Evolutionary conservation across 305 asterid species (phyloP).

Genomic region (Andrographis paniculata): DNA sequence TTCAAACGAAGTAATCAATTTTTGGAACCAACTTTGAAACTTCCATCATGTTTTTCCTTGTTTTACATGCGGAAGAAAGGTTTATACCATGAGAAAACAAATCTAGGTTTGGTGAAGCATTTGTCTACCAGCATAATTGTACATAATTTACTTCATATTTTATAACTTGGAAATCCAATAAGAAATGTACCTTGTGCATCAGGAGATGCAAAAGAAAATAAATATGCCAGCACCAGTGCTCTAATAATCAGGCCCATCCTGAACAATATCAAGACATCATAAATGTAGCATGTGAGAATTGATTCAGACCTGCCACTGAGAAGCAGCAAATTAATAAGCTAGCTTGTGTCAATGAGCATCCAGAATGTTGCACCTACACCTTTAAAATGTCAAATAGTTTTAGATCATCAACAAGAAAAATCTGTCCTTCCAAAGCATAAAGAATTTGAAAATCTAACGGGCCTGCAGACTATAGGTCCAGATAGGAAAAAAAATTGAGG

Average conservation of each 20-base stretch:
- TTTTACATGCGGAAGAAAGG: neutral
- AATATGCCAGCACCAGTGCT: constrained; percentile 15
- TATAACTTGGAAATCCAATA: neutral
- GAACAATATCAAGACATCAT: constrained; percentile 21
- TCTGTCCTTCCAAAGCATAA: no score
- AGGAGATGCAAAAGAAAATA: constrained; percentile 25
- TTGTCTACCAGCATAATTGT: neutral
- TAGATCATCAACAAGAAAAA: no score
- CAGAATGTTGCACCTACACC: constrained; percentile 1
- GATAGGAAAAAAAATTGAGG: no score
- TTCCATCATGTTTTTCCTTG: no score
- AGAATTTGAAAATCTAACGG: no score
- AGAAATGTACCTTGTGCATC: constrained; percentile 32
- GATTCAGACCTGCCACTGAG: constrained; percentile 17
- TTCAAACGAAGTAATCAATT: no score
- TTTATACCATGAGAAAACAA: neutral
- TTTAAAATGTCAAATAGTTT: no score
- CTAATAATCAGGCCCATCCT: constrained; percentile 26
- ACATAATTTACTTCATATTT: neutral
- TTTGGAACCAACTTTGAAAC: no score
- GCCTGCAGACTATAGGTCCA: no score
- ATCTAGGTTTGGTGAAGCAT: neutral
- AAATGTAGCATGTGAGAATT: constrained; percentile 10
- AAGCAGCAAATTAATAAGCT: constrained; percentile 5
- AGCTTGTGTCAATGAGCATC: constrained; percentile 13